Evolutionary conservation across 306 rosid species (phyloP).

Genomic region (Cucurbita maxima): DNA sequence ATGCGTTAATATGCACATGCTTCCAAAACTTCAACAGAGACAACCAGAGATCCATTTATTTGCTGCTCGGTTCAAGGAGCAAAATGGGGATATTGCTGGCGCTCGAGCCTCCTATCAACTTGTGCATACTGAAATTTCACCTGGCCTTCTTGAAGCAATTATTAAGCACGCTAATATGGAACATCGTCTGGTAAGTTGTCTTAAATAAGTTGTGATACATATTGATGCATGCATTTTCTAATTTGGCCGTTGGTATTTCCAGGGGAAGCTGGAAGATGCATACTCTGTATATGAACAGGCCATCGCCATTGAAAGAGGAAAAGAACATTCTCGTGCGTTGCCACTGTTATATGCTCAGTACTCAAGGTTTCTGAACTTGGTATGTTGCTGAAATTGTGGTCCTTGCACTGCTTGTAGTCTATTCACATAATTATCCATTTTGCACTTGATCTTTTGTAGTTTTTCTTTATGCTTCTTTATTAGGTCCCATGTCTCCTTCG

Average conservation of each 20-base stretch:
- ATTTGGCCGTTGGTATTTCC: conserved; percentile 15
- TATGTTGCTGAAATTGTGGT: conserved; percentile 19
- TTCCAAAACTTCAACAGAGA: conserved; percentile 39
- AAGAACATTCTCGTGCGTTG: conserved; percentile 79
- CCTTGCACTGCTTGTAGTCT: not conserved
- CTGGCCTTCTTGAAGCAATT: conserved; percentile 97
- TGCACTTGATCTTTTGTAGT: not conserved
- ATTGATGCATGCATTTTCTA: conserved; percentile 3
- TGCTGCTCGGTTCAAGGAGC: conserved; percentile 87
- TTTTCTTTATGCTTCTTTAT: not conserved
- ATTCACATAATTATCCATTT: not conserved
- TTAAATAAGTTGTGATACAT: conserved; percentile 1
- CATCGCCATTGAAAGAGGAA: conserved; percentile 89
- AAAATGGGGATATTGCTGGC: conserved; percentile 66
- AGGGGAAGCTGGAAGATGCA: conserved; percentile 86
- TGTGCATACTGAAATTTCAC: conserved; percentile 81
- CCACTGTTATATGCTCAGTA: conserved; percentile 77
- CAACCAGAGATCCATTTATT: conserved; percentile 92
- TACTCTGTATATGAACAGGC: conserved; percentile 78
- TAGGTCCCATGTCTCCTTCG: too few relatives aligned
- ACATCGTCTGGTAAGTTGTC: conserved; percentile 59
- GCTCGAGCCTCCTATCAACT: conserved; percentile 90
- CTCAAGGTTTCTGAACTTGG: conserved; percentile 79
- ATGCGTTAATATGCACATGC: not conserved
- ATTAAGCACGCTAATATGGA: conserved; percentile 92